A percentile compares a stretch with the other conserved stretches of the same genome.
Conservation (phyloP, 192 early-diverging fungal species). For the Podila minutissima region DNA sequence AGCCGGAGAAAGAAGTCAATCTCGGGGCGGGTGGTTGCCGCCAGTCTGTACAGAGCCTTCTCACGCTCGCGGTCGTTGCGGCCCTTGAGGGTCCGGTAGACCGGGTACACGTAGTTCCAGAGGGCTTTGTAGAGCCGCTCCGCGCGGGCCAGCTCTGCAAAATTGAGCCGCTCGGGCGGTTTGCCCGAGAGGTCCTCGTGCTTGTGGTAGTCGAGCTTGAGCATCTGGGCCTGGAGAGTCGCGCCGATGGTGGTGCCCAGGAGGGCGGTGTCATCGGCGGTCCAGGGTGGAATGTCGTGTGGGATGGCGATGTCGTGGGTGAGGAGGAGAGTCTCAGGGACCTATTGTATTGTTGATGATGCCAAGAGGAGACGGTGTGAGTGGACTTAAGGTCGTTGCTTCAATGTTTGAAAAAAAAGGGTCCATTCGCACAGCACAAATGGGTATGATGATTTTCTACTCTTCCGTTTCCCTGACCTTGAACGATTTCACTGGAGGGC, state of each 20-base stretch:
- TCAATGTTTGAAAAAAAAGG: slow-evolving; percentile 6
- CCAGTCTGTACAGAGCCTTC: slow-evolving; percentile 12
- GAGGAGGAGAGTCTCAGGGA: slow-evolving; percentile 30
- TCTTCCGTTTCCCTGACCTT: slow-evolving; percentile 10
- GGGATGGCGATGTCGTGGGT: slow-evolving; percentile 59
- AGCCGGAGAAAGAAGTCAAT: slow-evolving; percentile 45
- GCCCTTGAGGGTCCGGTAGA: slow-evolving; percentile 39
- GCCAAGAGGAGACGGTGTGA: background rate
- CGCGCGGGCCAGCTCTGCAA: slow-evolving; percentile 46
- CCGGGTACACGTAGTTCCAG: slow-evolving; percentile 55
- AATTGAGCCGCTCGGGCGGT: slow-evolving; percentile 37
- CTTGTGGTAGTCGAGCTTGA: slow-evolving; percentile 17
- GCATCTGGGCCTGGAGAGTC: slow-evolving; percentile 24
- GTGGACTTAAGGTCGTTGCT: background rate
- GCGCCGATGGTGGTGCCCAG: slow-evolving; percentile 47
- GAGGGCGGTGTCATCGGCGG: slow-evolving; percentile 44
- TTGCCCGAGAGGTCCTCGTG: slow-evolving; percentile 26
- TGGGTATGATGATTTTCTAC: background rate
- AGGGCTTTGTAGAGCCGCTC: slow-evolving; percentile 54
- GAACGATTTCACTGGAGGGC: slow-evolving; percentile 14
- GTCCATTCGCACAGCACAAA: background rate
- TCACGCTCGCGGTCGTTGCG: slow-evolving; percentile 18
- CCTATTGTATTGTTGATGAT: background rate
- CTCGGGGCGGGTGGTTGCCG: slow-evolving; percentile 14
- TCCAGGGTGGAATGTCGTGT: slow-evolving; percentile 50